Base-by-base conservation (phyloP, 495 filamentous ascomycete species). In the Talaromyces borbonicus region DNA sequence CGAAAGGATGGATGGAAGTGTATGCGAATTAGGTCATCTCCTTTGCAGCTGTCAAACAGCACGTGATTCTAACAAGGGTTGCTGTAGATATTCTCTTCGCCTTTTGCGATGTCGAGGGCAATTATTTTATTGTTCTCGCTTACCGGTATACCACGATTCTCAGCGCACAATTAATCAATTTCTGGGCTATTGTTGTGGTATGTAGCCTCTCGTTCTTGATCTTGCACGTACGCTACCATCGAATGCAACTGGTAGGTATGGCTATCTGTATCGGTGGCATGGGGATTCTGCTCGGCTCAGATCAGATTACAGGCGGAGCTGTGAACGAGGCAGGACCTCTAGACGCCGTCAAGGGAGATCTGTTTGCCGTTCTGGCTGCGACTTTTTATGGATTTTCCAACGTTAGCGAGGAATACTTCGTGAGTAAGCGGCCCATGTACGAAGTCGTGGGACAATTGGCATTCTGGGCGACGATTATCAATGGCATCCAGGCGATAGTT, bases 151-250 rank as follows among this genome's bases (percentile, higher is more conserved):
- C 89, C 39, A 92, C 81, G 56, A 83, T 90, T 60, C 77, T 92
- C 27, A 92, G 85, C 43, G 89, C 86, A 7, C 90, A 96, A 67
- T 74, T 98, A 25, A 89, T 98, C 65, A 95, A 95, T 73, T 97
- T 98, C 75, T 98, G 92, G 90, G 83, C 90, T 52, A 98, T 98
- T 49, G 86, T 90, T 15, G 80, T 92, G 47, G 92, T 98, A 22
- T 88, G 97, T 20, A 58, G 83, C 49, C 63, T 96, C 54, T 95
- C 90, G 7, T 85, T 90, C 65, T 37, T 80, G 35, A 71, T 95
- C 57, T 76, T 98, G 19, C 70, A 69, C 27, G 92, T 98, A 19
- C 86, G 92, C 44, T 98, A 98, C 70, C 85, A 87, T 61, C 63
- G 73, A 53, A 73, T 83, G 19, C 93, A 97, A 65, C 77, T 95